Evolutionary conservation across 352 stramenopile species (phyloP), one percentile per base, ranked within the genome.

Genomic region (Phytophthora fragariaefolia): DNA sequence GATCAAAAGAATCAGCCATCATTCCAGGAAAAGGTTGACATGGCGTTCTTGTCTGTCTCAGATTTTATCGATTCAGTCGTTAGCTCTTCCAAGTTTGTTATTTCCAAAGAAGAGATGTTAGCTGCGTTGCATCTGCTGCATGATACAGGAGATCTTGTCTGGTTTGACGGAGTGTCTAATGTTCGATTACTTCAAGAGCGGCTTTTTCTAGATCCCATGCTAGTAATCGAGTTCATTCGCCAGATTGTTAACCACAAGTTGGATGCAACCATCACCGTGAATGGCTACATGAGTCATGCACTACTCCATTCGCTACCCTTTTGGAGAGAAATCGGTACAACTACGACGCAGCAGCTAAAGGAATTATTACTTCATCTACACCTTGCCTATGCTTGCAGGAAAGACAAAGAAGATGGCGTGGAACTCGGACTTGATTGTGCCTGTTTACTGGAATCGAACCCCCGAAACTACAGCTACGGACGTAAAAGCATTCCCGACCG

Each of bases 361-460:
- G 38, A 63, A 22, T n/a, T 68, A 18, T 43, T 68, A 1, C 54
- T 57, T 12, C 23, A 63, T 22, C 56, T 68, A 15, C 22, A 68
- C 18, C 51, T 68, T 1, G 60, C 60, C 1, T 68, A 62, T 17
- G 36, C 60, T 8, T 45, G n/a, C 52, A 36, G 8, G 56, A 38
- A 27, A 65, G 65, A 7, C 64, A 47, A 6, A 45, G 17, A 24
- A 12, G 17, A 63, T 68, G 52, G 26, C 27, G 13, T 63, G 60
- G 60, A 48, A 57, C 30, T 68, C 51, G n/a, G 60, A 68, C 18
- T 26, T 68, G 10, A 68, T 68, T 3, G 26, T 63, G 5, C 60
- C 60, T 18, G 36, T 63, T 10, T 68, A 68, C 23, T 68, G 50
- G 60, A 68, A 52, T 36, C 38, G 64, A 73, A 47, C 42, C 66